Base-by-base conservation (phyloP, 1,139 yeast species). In the Yamadazyma spencermartinsiae region DNA sequence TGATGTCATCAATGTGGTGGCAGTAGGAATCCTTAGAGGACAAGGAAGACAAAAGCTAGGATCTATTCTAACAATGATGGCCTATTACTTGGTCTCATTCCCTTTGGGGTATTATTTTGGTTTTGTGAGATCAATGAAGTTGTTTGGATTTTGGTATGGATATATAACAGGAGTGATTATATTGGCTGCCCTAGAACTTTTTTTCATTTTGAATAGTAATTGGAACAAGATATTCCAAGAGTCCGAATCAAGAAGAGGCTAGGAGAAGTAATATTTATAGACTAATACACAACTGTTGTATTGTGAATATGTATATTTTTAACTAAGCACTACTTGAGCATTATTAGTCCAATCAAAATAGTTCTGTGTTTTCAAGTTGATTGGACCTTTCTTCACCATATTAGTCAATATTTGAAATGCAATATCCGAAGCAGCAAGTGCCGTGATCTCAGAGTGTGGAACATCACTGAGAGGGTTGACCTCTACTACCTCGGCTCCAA, bases 341-440 rank as follows among this genome's bases (percentile, higher is more conserved):
- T 10, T 15, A 28, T 28, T 15, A 7, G n/a, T 4, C 31, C 31
- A 28, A 5, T 16, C n/a, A 6, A 10, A 16, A 11, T 12, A 5
- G 6, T 9, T 19, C 8, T 28, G 8, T 14, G 15, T 28, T 12
- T 9, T 15, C 19, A 16, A 9, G 12, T 28, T 28, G 12, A 28
- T 14, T 14, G 31, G 31, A 4, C 31, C 31, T 13, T 34, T 34
- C 19, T 34, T 34, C 8, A 34, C 36, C 33, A 34, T 82, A 42
- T 76, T 74, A n/a, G 89, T 80, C 34, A 82, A 56, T 33, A 83
- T 51, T 56, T 83, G 90, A 57, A 63, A 83, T 1, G 78, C 87
- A 33, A 82, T 71, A 56, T 83, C 89, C 1, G 89, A 83, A 3
- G 84, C 90, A 40, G 84, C 85, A 20, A 85, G 68, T 6, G 33